Evolutionary conservation across 2,329 filamentous ascomycete species (phyloP), one percentile per base, ranked within the genome.

Genomic region (Coleophoma eucalyptorum): DNA sequence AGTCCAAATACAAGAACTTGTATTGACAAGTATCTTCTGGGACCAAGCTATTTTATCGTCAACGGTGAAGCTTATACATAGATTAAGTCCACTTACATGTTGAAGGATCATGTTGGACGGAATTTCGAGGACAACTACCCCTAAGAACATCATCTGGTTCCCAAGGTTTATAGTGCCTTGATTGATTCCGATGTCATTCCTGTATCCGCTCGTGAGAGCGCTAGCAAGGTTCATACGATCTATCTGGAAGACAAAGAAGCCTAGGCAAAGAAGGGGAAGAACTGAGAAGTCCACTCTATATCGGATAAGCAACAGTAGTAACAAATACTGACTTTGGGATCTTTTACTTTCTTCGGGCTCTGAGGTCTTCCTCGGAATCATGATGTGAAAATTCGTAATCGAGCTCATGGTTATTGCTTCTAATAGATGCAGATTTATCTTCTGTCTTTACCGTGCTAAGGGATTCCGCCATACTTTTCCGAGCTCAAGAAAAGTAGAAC

Each of bases 1-100:
- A 63, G 48, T 5, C 65, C 65, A 67, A 70, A 70, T 15, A 64
- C 55, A 19, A 67, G 41, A 19, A 70, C 61, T 53, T 70, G 66
- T 2, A 49, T 44, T 0, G 65, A 57, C 2, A 69, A 50, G 61
- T 63, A 69, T 43, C 50, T 57, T 34, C 57, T 57, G 3, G 67
- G 60, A 5, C 66, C 66, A 8, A 38, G 35, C 35, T 38, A 12
- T 38, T 5, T 6, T 26, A 26, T 26, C 26, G 26, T 26, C 26
- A 26, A 26, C 10, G 26, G 26, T 7, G 26, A 26, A 8, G 26
- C 3, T 26, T 26, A 26, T n/a, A n/a, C n/a, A n/a, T 7, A 26
- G 26, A 5, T 26, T 5, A 26, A 26, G 26, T 26, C 5, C 26
- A 12, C 35, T 15, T 38, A 56, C 50, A 2, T 53, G 52, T 31